These are phyloP conservation scores for Heterococcus sp. DNA, from an alignment of 108 stramenopile species.

Conservation along the genomic window DNA sequence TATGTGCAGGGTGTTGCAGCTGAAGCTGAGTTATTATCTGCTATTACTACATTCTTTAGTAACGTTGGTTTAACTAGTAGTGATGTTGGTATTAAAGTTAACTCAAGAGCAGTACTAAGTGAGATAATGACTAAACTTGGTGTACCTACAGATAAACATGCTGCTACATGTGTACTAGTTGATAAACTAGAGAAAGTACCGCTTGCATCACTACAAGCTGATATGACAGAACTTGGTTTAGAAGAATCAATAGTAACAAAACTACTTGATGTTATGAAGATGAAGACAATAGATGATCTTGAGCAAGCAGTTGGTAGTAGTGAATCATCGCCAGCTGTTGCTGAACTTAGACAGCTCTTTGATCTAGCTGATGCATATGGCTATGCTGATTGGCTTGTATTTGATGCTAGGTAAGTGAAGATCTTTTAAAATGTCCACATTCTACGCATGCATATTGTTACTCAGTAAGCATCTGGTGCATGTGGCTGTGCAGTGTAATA, in stretches of 20 bases:
- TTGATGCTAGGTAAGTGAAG: constrained; percentile 71
- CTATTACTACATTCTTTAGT: constrained; percentile 83
- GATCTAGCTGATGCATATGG: constrained; percentile 76
- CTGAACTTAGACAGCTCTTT: constrained; percentile 63
- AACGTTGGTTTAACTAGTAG: constrained; percentile 75
- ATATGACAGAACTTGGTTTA: constrained; percentile 80
- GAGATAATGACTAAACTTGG: constrained; percentile 82
- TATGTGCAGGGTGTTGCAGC: constrained; percentile 76
- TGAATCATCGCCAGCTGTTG: constrained; percentile 77
- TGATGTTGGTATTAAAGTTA: constrained; percentile 94
- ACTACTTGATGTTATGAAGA: constrained; percentile 73
- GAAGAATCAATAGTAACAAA: constrained; percentile 71
- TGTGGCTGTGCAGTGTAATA: too few relatives aligned
- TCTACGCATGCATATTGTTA: background rate
- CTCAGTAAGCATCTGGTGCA: too few relatives aligned
- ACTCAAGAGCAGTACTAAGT: constrained; percentile 79
- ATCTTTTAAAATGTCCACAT: background rate
- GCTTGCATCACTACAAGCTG: constrained; percentile 80
- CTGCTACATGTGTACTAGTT: constrained; percentile 89
- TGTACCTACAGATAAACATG: constrained; percentile 84
- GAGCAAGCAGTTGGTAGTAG: constrained; percentile 71
- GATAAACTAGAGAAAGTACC: constrained; percentile 97
- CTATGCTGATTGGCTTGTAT: constrained; percentile 84
- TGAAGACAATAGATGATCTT: constrained; percentile 77
- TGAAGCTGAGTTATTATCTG: constrained; percentile 87